Conservation (phyloP, 257 asterid species). For the Sherardia arvensis region DNA sequence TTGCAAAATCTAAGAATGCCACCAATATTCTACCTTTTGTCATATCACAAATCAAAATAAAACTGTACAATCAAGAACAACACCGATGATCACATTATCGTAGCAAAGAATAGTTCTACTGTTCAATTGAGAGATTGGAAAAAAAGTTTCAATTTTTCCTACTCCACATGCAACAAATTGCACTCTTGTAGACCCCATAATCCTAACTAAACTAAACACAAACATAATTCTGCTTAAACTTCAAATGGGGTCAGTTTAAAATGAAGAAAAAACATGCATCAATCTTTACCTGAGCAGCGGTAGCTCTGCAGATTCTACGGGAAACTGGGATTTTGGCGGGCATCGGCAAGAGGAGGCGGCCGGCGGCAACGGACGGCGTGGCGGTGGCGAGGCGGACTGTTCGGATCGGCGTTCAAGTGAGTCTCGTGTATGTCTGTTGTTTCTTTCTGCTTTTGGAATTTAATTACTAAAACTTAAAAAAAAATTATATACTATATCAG, state of each 20-base stretch:
- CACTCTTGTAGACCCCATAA: neutral
- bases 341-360: no score
- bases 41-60: neutral
- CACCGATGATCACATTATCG: no score
- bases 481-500: no score
- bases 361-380: no score
- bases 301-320: neutral
- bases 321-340: no score
- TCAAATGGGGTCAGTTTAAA: neutral
- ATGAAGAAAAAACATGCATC: neutral
- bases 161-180: neutral
- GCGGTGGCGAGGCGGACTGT: no score
- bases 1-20: neutral
- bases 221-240: neutral
- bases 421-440: no score
- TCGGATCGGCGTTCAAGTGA: no score
- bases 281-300: conserved; percentile 1
- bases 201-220: neutral
- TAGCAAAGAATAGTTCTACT: no score
- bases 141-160: neutral
- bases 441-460: no score
- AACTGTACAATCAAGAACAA: neutral
- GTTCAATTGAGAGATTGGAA: neutral
- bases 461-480: no score
- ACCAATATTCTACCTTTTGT: neutral